Conservation (phyloP, 441 rosid genomes). For the Isatis lusitanica region DNA sequence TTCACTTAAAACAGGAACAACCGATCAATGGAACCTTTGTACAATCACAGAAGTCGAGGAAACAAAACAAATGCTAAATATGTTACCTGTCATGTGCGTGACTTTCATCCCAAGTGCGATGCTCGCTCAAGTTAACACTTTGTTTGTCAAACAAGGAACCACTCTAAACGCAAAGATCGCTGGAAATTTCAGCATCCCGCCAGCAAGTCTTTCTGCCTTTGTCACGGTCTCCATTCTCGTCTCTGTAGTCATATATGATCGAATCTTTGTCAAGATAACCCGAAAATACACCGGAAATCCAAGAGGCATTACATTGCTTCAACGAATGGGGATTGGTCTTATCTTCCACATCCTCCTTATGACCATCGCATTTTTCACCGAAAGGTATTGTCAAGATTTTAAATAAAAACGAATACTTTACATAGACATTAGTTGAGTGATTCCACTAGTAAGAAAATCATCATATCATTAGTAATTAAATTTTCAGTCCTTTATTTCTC, state of each 20-base stretch:
- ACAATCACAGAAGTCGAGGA: conserved; percentile 89
- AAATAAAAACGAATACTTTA: background rate
- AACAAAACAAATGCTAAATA: conserved; percentile 87
- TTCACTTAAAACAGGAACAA: conserved; percentile 55
- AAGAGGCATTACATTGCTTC: conserved; percentile 79
- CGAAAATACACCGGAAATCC: conserved; percentile 58
- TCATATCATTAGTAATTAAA: background rate
- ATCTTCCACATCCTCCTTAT: conserved; percentile 60
- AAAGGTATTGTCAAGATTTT: conserved; percentile 29
- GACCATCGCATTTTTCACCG: conserved; percentile 59
- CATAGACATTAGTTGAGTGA: background rate
- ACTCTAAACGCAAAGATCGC: conserved; percentile 54
- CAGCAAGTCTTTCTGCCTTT: conserved; percentile 69
- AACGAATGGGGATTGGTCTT: conserved; percentile 75
- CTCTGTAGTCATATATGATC: conserved; percentile 69
- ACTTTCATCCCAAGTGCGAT: conserved; percentile 76
- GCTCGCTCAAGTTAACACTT: conserved; percentile 76
- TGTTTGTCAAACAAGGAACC: conserved; percentile 90
- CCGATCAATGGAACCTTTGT: conserved; percentile 63
- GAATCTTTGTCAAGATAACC: conserved; percentile 66
- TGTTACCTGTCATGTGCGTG: conserved; percentile 69
- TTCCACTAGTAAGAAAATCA: background rate
- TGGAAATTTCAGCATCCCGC: conserved; percentile 68
- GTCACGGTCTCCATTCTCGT: conserved; percentile 77
- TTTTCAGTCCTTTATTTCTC: too few relatives aligned